Conservation (phyloP, 176 grass and related monocot genomes). For the Rhynchospora breviuscula region DNA sequence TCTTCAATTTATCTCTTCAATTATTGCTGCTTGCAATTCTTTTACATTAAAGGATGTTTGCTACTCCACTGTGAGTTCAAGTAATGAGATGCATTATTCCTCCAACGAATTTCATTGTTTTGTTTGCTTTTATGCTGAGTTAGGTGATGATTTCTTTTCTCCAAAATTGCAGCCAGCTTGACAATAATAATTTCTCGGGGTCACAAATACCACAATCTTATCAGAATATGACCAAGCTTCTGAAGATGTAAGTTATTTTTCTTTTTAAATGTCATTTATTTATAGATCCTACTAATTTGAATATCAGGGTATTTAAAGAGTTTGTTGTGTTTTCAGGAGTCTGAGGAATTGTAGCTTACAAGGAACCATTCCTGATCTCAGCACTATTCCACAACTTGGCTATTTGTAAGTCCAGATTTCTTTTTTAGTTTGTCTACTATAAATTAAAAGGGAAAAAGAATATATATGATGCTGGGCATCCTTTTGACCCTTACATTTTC, state of each 20-base stretch:
- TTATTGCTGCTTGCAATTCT: background rate
- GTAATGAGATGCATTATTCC: background rate
- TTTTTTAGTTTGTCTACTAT: conserved; percentile 7
- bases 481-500: background rate
- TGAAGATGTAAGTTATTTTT: conserved; percentile 69
- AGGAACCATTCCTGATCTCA: conserved; percentile 79
- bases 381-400: conserved; percentile 52
- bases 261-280: conserved; percentile 20
- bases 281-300: background rate
- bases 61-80: background rate
- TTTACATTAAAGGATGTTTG: background rate
- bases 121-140: background rate
- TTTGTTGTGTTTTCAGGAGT: conserved; percentile 66
- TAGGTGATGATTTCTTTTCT: background rate
- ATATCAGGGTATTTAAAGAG: conserved; percentile 1
- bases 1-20: background rate
- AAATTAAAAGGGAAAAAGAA: background rate
- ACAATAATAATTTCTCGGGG: conserved; percentile 91
- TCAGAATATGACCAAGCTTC: conserved; percentile 52
- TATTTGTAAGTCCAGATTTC: conserved; percentile 67
- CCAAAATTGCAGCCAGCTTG: conserved; percentile 66
- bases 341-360: conserved; percentile 90
- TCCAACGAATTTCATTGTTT: background rate
- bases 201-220: conserved; percentile 71
- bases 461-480: background rate